These are phyloP conservation scores for Fusarium camptoceras DNA, from an alignment of 2,329 filamentous ascomycete species.

Conservation along the genomic window DNA sequence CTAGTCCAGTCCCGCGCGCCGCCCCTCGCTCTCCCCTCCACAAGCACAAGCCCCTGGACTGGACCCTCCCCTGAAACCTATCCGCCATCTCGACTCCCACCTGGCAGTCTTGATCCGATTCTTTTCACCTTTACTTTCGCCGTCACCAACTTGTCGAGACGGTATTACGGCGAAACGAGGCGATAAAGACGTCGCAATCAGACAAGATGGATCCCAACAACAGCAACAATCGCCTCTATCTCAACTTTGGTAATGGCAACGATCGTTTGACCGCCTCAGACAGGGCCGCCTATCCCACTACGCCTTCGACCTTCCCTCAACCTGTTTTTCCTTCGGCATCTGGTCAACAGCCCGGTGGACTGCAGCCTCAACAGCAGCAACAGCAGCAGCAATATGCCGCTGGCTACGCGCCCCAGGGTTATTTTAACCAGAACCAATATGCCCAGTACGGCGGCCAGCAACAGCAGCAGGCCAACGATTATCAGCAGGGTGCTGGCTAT, in stretches of 20 bases:
- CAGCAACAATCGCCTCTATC: conserved; percentile 72
- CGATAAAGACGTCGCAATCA: conserved; percentile 19
- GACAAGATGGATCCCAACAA: conserved; percentile 67
- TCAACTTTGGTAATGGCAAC: conserved; percentile 75
- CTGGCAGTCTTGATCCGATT: conserved; percentile 32
- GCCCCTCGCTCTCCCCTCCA: conserved; percentile 41
- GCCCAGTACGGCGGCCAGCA: conserved; percentile 52
- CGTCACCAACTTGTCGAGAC: conserved; percentile 36
- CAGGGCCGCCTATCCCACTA: conserved; percentile 82
- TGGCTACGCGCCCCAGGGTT: conserved; percentile 61
- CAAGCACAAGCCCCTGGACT: conserved; percentile 39
- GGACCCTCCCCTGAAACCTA: conserved; percentile 45
- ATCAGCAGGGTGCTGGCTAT: conserved; percentile 61
- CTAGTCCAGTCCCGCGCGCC: conserved; percentile 27
- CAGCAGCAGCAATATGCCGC: conserved; percentile 58
- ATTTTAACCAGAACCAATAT: conserved; percentile 74
- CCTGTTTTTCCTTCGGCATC: conserved; percentile 70
- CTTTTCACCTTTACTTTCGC: conserved; percentile 17
- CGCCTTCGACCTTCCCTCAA: conserved; percentile 95
- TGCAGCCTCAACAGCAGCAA: conserved; percentile 46
- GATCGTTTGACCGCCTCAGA: conserved; percentile 72
- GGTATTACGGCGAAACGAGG: conserved; percentile 32
- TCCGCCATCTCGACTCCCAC: conserved; percentile 42
- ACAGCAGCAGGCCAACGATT: conserved; percentile 59
- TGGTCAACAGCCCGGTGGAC: conserved; percentile 38